These are phyloP conservation scores for Sclerotinia spermophila DNA, from an alignment of 2,329 filamentous ascomycete genomes.

Conservation along the genomic window DNA sequence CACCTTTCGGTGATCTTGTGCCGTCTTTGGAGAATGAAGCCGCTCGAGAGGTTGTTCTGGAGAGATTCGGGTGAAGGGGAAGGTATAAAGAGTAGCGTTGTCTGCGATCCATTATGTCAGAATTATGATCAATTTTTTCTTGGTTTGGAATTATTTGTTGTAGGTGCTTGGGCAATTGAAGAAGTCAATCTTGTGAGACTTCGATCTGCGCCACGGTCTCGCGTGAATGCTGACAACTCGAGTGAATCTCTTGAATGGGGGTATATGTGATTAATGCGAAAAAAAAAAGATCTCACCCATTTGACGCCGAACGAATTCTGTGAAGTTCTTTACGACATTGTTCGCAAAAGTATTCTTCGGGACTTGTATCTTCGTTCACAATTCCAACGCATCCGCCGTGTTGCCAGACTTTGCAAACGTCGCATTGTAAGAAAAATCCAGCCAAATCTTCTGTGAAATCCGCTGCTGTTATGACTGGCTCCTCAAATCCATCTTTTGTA, in stretches of 20 bases:
- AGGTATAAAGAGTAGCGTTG: slow-evolving; percentile 66
- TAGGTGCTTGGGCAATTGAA: slow-evolving; percentile 22
- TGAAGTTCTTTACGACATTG: slow-evolving; percentile 89
- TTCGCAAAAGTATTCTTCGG: slow-evolving; percentile 98
- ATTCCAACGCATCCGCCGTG: slow-evolving; percentile 97
- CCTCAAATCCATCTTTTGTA: slow-evolving; percentile 55
- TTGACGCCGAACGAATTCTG: slow-evolving; percentile 72
- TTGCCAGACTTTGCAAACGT: slow-evolving; percentile 97
- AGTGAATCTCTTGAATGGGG: slow-evolving; percentile 24
- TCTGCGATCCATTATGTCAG: slow-evolving; percentile 46
- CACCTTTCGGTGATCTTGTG: slow-evolving; percentile 51
- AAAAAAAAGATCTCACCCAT: slow-evolving; percentile 64
- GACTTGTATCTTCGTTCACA: slow-evolving; percentile 86
- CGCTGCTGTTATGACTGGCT: slow-evolving; percentile 53
- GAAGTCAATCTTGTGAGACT: slow-evolving; percentile 36
- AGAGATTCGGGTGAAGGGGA: slow-evolving; percentile 52
- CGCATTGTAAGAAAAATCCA: slow-evolving; percentile 96
- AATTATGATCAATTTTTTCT: slow-evolving; percentile 19
- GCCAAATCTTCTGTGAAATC: slow-evolving; percentile 70
- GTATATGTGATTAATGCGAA: slow-evolving; percentile 8
- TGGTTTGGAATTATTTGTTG: slow-evolving; percentile 16
- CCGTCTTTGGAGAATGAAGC: slow-evolving; percentile 63
- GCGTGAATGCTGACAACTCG: slow-evolving; percentile 31
- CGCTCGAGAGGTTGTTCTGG: slow-evolving; percentile 57
- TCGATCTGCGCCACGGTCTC: slow-evolving; percentile 36